Base-by-base conservation (phyloP, 306 rosid genomes). In the Vicia faba region DNA sequence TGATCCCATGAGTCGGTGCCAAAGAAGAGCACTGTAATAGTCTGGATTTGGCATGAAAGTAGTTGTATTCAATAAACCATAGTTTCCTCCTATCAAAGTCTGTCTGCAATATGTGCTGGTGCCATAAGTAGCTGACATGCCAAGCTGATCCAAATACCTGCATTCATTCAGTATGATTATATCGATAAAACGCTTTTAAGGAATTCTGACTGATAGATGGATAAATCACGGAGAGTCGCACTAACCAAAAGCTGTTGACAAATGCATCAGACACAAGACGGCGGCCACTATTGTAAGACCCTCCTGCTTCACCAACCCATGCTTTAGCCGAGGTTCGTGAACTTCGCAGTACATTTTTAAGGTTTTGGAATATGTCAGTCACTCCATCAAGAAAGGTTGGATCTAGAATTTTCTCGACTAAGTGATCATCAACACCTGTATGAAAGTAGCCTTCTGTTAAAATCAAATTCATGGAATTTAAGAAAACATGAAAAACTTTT, bases 241-340 rank as follows among this genome's bases (percentile, higher is more conserved):
- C 82, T 43, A 15, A 78, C 82, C 99, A 95, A 85, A 90, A 90
- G 73, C 96, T 95, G 51, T 66, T 85, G 15, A 88, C 95, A 51
- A 90, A 90, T 69, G 99, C 81, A 85, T 95, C 87, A 1, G 89
- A 75, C 73, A 89, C 93, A 58, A 83, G 95, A 73, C 85, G 86
- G 61, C 74, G 87, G 58, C 97, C 99, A 61, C 99, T 95, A 69
- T 87, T 86, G 76, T 84, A 95, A 35, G 99, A 92, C 45, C 99
- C 99, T 76, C 99, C 99, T 4, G 99, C 76, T 81, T 95, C 99
- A 43, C 97, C 99, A 67, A 95, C 97, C 97, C 99, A 95, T 1
- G 99, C 84, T 44, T 48, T 59, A 12, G 88, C 89, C 7, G 82
- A 71, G 59, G 79, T 81, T 68, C 72, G 50, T 54, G 95, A 82